Evolutionary conservation across 1,139 yeast species (phyloP), one percentile per base, ranked within the genome.

Genomic region (Chernovozyma aurita): DNA sequence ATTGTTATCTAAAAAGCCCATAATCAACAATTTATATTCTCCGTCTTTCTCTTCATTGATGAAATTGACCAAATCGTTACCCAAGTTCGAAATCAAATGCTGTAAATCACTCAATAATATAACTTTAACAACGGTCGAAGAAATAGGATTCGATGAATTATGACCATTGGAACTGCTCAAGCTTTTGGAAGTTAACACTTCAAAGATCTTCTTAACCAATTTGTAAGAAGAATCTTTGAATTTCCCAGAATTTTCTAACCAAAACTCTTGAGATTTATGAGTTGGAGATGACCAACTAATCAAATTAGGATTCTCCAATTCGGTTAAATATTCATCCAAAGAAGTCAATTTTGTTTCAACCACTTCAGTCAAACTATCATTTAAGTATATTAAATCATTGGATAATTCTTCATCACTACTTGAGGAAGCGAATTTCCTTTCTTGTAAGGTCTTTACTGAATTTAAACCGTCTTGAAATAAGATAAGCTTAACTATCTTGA

Each of bases 221-320:
- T 79, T 80, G 78, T 82, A 90, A 51, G 83, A 78, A 39, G 80
- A 75, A 34, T 82, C 86, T 59, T 83, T 85, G 67, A 94, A 92
- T 49, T 76, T 73, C 33, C 65, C 70, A 22, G 83, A 71, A 56
- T 94, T 87, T 46, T 87, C 94, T 44, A 80, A 71, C 96, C 98
- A 92, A 58, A 92, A 92, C 38, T 85, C 87, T 37, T 77, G 79
- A 32, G 87, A 84, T 49, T 80, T 78, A 62, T 92, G 98, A 18
- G 95, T 88, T 38, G 98, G 98, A 7, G 72, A 64, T 2, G 95
- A 78, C 95, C 96, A 92, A 44, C 78, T 76, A 52, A 92, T 74
- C 44, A 78, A 73, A 50, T 82, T 79, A n/a, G 76, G 76, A 40
- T 92, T 80, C 43, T 80, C 84, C 42, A 92, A 70, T 63, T 92